Percentiles rank a stretch among this genome's conserved stretches.
Conservation (phyloP, 441 rosid genomes). For the Pelargonium myrrhifolium region DNA sequence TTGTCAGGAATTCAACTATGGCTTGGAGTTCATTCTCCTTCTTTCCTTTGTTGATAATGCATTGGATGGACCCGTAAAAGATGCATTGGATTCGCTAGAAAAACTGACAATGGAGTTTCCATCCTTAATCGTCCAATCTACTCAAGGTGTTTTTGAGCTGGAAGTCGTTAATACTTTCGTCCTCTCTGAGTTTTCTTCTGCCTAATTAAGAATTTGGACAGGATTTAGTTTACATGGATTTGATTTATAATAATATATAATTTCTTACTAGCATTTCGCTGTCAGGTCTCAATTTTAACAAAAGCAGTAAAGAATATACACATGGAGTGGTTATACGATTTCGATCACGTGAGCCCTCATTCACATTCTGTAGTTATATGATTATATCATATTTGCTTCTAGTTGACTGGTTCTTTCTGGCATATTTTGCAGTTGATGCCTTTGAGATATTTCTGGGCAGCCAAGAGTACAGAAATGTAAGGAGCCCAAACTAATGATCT, state of each 20-base stretch:
- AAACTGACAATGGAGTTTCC: slow-evolving; percentile 44
- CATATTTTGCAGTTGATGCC: slow-evolving; percentile 59
- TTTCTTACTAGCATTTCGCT: slow-evolving; percentile 12
- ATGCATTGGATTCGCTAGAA: slow-evolving; percentile 57
- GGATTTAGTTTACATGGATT: neutral
- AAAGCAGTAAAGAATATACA: slow-evolving; percentile 51
- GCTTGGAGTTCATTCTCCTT: slow-evolving; percentile 74
- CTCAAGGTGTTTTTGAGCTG: slow-evolving; percentile 50
- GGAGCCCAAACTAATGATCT: slow-evolving; percentile 20
- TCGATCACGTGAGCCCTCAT: slow-evolving; percentile 49
- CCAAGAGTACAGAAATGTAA: slow-evolving; percentile 63
- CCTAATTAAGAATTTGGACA: neutral
- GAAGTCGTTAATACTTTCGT: slow-evolving; percentile 7
- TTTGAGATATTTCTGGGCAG: slow-evolving; percentile 56
- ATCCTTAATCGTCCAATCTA: slow-evolving; percentile 68
- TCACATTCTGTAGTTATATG: slow-evolving; percentile 10
- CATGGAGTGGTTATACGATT: slow-evolving; percentile 66
- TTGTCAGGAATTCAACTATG: slow-evolving; percentile 74
- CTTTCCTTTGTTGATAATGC: slow-evolving; percentile 49
- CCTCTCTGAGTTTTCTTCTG: slow-evolving; percentile 4
- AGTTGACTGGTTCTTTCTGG: slow-evolving; percentile 22
- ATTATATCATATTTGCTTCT: slow-evolving; percentile 8
- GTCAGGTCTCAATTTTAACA: slow-evolving; percentile 66
- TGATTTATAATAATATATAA: neutral
- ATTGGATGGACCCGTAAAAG: slow-evolving; percentile 41